Conservation (phyloP, 495 filamentous ascomycete genomes). For the Hypoxylon rickii region DNA sequence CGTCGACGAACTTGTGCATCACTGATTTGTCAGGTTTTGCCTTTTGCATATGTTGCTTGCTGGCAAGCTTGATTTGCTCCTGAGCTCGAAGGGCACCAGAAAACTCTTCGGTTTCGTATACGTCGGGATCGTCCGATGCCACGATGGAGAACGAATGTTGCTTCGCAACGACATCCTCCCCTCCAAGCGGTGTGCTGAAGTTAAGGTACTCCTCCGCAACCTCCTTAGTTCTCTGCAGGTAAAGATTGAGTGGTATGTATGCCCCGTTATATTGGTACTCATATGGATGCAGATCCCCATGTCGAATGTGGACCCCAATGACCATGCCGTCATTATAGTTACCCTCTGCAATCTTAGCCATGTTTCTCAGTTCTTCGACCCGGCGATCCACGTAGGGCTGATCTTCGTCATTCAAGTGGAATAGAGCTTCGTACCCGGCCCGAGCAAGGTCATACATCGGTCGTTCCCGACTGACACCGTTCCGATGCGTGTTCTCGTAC, state of each 20-base stretch:
- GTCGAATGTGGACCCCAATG: conserved; percentile 73
- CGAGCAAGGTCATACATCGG: conserved; percentile 65
- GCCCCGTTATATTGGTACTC: conserved; percentile 69
- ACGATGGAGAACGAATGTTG: conserved; percentile 56
- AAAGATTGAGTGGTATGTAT: conserved; percentile 69
- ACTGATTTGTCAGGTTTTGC: conserved; percentile 39
- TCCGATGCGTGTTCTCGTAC: conserved; percentile 52
- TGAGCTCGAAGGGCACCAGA: conserved; percentile 58
- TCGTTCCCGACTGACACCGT: conserved; percentile 53
- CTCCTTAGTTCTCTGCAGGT: conserved; percentile 53
- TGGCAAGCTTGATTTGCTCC: conserved; percentile 66
- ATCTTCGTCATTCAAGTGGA: conserved; percentile 62
- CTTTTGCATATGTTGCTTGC: conserved; percentile 53
- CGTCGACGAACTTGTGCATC: conserved; percentile 64
- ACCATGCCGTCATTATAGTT: conserved; percentile 48
- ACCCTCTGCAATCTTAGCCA: conserved; percentile 47
- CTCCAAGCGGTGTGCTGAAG: conserved; percentile 39
- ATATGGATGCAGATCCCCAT: conserved; percentile 68
- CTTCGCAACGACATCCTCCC: conserved; percentile 40
- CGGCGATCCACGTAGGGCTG: conserved; percentile 57
- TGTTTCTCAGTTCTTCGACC: conserved; percentile 50
- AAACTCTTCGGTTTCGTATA: conserved; percentile 64
- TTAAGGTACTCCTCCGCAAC: conserved; percentile 46
- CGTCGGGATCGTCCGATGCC: conserved; percentile 72
- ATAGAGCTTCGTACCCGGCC: conserved; percentile 67